phyloP scores from a whole-genome alignment of 345 rosid genomes.

The Garcia nutans region DNA sequence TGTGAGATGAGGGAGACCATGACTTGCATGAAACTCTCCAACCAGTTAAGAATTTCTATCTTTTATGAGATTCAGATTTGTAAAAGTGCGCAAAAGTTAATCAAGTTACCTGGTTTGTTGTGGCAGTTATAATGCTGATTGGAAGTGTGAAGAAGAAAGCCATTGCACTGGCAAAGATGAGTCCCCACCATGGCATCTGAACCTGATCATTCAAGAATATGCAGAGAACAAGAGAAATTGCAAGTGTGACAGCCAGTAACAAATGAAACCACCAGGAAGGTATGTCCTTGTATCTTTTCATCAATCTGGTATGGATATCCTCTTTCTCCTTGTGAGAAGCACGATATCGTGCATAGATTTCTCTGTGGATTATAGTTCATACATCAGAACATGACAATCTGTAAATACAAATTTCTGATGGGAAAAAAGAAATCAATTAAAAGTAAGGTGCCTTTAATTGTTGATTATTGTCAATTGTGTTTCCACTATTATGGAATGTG shows the following conservation, averaged over 20 bases:
- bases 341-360: slow-evolving; percentile 51
- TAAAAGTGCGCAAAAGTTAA: not conserved
- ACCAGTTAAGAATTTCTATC: not conserved
- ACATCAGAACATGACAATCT: not conserved
- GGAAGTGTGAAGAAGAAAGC: slow-evolving; percentile 88
- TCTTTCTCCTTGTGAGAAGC: slow-evolving; percentile 71
- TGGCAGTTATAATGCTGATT: slow-evolving; percentile 80
- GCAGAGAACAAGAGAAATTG: slow-evolving; percentile 60
- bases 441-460: not conserved
- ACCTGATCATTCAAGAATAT: slow-evolving; percentile 66
- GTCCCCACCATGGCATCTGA: slow-evolving; percentile 98
- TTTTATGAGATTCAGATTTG: not conserved
- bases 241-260: slow-evolving; percentile 46
- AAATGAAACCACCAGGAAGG: slow-evolving; percentile 85
- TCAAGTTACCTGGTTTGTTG: slow-evolving; percentile 72
- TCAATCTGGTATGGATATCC: slow-evolving; percentile 78
- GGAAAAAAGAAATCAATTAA: not conserved
- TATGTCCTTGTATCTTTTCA: slow-evolving; percentile 77
- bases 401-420: slow-evolving; percentile 8
- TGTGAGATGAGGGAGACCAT: not conserved
- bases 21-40: too few species aligned
- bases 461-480: not conserved
- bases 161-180: slow-evolving; percentile 63
- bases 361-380: slow-evolving; percentile 44
- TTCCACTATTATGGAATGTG: too few species aligned